Base-by-base conservation (phyloP, 345 rosid species). In the Pistacia atlantica region DNA sequence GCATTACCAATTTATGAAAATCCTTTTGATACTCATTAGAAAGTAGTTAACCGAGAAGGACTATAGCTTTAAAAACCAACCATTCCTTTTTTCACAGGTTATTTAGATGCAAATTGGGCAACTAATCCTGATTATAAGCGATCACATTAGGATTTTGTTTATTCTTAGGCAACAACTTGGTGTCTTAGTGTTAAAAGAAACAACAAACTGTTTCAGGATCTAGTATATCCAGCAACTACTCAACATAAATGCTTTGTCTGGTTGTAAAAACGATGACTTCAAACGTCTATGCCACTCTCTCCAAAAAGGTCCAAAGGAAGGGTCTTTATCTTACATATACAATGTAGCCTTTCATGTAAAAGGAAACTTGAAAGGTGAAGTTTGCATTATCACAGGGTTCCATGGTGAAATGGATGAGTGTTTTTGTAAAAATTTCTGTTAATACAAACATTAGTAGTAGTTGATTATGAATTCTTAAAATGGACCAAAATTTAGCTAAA, bases 301-400 rank as follows among this genome's bases (percentile, higher is more conserved):
- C 89, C 90, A 94, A 86, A 90, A 94, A 94, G 69, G 73, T 83
- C 65, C 81, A 83, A 63, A 92, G 90, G 85, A 91, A 77, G 77
- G 98, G 98, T 89, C 98, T 90, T 82, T 90, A 84, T 78, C 84
- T 94, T 67, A 94, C 98, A 69, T 90, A 91, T 17, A 94, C 93
- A 3, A 83, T 89, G 75, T 90, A 92, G 77, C 91, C 98, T 88
- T 88, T 89, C 97, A 91, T 83, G 84, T 91, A 86, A 90, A 91
- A 94, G 76, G 89, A 89, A 69, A 92, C 97, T 80, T 77, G 81
- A 74, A 94, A 91, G 69, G 91, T 89, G 87, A 94, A 94, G 88
- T 94, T 92, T 22, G 95, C 95, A 85, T 74, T 85, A 66, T 79
- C 88, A 80, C 91, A 89, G 38, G 85, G 82, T 81, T 91, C 95